Conservation (phyloP, 768 basidiomycete species). For the Leccinum rimulosum region DNA sequence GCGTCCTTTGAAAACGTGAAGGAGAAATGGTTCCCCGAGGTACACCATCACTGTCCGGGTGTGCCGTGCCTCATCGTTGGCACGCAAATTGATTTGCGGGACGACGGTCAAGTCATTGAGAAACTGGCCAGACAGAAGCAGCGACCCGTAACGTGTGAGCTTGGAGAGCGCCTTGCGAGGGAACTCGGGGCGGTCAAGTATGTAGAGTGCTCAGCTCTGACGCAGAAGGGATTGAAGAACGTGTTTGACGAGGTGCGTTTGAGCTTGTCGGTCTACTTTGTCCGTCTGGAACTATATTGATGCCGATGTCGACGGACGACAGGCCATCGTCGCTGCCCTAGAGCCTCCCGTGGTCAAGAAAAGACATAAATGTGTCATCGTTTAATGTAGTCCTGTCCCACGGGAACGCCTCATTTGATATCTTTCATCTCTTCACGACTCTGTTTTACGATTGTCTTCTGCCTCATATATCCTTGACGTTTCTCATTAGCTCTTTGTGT, state of each 20-base stretch:
- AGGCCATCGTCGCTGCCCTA: slow-evolving; percentile 97
- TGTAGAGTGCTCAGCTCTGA: slow-evolving; percentile 98
- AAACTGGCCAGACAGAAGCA: slow-evolving; percentile 97
- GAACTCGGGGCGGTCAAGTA: slow-evolving; percentile 99
- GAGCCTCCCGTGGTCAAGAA: slow-evolving; percentile 93
- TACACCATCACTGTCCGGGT: slow-evolving; percentile 98
- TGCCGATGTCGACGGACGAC: neutral
- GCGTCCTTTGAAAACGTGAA: slow-evolving; percentile 99
- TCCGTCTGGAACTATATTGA: slow-evolving; percentile 8
- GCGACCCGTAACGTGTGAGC: slow-evolving; percentile 81
- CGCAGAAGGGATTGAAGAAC: slow-evolving; percentile 99
- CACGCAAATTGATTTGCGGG: slow-evolving; percentile 95
- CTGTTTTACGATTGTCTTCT: slow-evolving; percentile 28
- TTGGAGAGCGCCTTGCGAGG: slow-evolving; percentile 92
- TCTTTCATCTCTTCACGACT: slow-evolving; percentile 36
- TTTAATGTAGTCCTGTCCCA: slow-evolving; percentile 49
- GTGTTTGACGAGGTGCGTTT: slow-evolving; percentile 95
- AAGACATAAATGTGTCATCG: slow-evolving; percentile 77
- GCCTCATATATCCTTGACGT: slow-evolving; percentile 37
- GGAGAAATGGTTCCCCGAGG: slow-evolving; percentile 99
- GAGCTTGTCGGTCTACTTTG: neutral
- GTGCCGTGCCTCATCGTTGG: slow-evolving; percentile 99
- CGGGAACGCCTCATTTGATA: slow-evolving; percentile 29
- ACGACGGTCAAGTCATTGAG: slow-evolving; percentile 89
- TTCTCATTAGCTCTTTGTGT: slow-evolving; percentile 23